A percentile compares a stretch with the other conserved stretches of the same genome.
Evolutionary conservation across 2,329 filamentous ascomycete species (phyloP).

Genomic region (Exophiala spinifera): DNA sequence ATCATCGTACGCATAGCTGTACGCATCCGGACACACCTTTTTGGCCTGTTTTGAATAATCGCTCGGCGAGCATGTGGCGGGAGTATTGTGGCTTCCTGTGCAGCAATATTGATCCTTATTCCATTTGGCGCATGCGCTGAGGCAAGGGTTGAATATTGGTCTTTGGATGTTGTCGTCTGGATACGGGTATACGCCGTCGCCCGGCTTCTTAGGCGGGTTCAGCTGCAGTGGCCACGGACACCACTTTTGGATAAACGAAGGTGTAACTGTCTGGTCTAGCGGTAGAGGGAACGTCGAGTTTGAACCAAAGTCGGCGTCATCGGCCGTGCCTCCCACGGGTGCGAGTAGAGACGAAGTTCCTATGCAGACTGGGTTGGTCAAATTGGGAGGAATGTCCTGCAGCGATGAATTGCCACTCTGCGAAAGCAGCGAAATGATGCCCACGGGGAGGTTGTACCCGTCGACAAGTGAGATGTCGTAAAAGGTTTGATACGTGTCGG

Average conservation of each 20-base stretch:
- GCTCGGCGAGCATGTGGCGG: slow-evolving; percentile 63
- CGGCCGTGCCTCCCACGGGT: slow-evolving; percentile 44
- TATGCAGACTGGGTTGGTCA: slow-evolving; percentile 74
- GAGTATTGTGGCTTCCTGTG: slow-evolving; percentile 63
- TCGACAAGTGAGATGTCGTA: slow-evolving; percentile 85
- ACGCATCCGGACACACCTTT: slow-evolving; percentile 76
- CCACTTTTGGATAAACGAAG: slow-evolving; percentile 61
- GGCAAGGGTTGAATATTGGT: slow-evolving; percentile 73
- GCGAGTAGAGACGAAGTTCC: slow-evolving; percentile 63
- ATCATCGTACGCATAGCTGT: slow-evolving; percentile 67
- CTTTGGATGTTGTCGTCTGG: slow-evolving; percentile 70
- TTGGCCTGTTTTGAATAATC: slow-evolving; percentile 70
- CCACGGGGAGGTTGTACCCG: slow-evolving; percentile 68
- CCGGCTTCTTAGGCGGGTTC: slow-evolving; percentile 64
- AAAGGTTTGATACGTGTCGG: slow-evolving; percentile 59
- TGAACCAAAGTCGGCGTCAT: slow-evolving; percentile 58
- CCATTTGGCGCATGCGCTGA: slow-evolving; percentile 70
- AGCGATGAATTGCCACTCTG: slow-evolving; percentile 60
- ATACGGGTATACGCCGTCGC: slow-evolving; percentile 75
- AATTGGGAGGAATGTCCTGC: slow-evolving; percentile 65
- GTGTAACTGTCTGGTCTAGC: slow-evolving; percentile 60
- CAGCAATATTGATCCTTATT: slow-evolving; percentile 70
- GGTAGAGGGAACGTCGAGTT: slow-evolving; percentile 66
- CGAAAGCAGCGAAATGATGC: slow-evolving; percentile 35
- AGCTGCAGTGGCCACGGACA: slow-evolving; percentile 77